phyloP scores from a whole-genome alignment of 192 early-diverging fungal genomes.

The Umbelopsis sp. region DNA sequence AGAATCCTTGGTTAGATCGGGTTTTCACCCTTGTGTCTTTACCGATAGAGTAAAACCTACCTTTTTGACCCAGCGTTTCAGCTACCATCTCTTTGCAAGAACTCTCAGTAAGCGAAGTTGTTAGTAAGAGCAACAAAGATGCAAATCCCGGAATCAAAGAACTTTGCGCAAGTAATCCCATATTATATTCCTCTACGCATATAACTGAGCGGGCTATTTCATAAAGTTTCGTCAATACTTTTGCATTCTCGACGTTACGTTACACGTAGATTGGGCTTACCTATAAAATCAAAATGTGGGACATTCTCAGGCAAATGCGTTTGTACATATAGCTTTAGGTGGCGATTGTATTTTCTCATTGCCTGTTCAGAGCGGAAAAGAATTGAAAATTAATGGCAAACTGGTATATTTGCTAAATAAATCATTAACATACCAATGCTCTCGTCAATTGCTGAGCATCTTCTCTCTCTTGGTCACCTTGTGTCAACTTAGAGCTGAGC shows the following conservation, averaged over 20 bases:
- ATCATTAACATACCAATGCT: constrained; percentile 44
- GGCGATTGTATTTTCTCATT: constrained; percentile 65
- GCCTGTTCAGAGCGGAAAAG: constrained; percentile 15
- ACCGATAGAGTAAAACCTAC: background rate
- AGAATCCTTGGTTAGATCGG: background rate
- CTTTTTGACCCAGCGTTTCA: constrained; percentile 23
- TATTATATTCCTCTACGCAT: constrained; percentile 73
- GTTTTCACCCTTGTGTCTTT: too few species aligned
- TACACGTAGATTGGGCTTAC: background rate
- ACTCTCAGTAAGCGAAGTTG: constrained; percentile 63
- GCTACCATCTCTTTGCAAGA: constrained; percentile 45
- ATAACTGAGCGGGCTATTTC: constrained; percentile 63
- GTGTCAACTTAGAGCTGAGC: constrained; percentile 55
- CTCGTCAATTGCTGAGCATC: constrained; percentile 75
- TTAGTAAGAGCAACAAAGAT: constrained; percentile 66
- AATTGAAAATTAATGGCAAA: too few species aligned
- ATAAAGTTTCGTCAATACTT: background rate
- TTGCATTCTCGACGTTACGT: background rate
- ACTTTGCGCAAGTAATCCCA: constrained; percentile 72
- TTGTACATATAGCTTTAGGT: constrained; percentile 59
- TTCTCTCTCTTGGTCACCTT: constrained; percentile 50
- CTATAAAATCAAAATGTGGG: constrained; percentile 67
- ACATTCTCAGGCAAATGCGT: constrained; percentile 72
- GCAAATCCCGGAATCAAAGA: constrained; percentile 73
- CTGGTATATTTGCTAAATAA: background rate